These are phyloP conservation scores for Thielaviopsis ethacetica DNA, from an alignment of 2,329 filamentous ascomycete species.

Conservation along the genomic window DNA sequence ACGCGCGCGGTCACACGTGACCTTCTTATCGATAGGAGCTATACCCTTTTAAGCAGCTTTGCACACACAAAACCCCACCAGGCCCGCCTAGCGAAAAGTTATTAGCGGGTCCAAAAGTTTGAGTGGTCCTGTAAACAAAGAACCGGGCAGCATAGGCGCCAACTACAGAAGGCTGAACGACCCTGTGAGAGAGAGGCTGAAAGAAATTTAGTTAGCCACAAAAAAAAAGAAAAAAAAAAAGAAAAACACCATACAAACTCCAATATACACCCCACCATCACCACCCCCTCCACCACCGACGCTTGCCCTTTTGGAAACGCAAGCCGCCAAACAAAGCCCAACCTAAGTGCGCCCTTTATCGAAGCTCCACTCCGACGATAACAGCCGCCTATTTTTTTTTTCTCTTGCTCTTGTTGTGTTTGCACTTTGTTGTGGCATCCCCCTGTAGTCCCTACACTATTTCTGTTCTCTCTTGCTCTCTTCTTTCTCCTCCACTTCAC, in stretches of 20 bases:
- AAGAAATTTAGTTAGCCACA: constrained; percentile 5
- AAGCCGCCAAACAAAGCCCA: constrained; percentile 1
- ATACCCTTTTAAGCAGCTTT: constrained; percentile 19
- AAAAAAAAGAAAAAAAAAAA: neutral
- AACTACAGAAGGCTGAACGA: too few species aligned
- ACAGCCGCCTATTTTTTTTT: constrained; percentile 9
- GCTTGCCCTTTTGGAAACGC: constrained; percentile 12
- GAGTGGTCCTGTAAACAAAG: too few species aligned
- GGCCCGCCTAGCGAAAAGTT: constrained; percentile 2
- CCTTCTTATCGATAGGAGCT: constrained; percentile 15
- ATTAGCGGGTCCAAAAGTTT: neutral
- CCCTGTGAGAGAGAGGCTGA: neutral
- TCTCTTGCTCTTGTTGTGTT: too few species aligned
- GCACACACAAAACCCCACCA: constrained; percentile 11
- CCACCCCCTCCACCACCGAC: constrained; percentile 18
- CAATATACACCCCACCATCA: constrained; percentile 24
- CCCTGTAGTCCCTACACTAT: neutral
- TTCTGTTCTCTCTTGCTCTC: constrained; percentile 15
- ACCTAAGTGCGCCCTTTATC: constrained; percentile 3
- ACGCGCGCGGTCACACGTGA: constrained; percentile 8
- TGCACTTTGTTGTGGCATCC: constrained; percentile 1
- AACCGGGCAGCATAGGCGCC: too few species aligned
- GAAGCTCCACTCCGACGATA: constrained; percentile 16
- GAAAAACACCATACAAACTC: constrained; percentile 10
- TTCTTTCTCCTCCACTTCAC: constrained; percentile 12